phyloP scores from a whole-genome alignment of 2,329 filamentous ascomycete species.

The Xylaria arbuscula region DNA sequence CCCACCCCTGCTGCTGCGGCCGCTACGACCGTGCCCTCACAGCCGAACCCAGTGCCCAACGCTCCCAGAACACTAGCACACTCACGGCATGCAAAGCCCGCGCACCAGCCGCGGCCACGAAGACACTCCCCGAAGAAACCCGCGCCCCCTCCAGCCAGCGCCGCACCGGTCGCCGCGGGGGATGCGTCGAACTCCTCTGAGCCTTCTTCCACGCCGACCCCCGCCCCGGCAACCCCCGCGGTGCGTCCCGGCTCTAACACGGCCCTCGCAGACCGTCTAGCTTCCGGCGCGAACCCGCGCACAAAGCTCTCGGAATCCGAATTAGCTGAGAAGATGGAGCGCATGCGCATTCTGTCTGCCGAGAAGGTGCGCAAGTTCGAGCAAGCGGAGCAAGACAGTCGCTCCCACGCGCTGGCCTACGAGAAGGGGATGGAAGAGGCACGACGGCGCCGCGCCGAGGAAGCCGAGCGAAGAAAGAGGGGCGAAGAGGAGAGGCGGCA shows the following conservation, averaged over 20 bases:
- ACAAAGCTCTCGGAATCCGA: conserved; percentile 70
- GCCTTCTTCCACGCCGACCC: conserved; percentile 32
- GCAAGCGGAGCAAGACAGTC: conserved; percentile 67
- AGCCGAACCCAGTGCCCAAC: conserved; percentile 31
- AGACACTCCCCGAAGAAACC: conserved; percentile 42
- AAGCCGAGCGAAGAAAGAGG: conserved; percentile 62
- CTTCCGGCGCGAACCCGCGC: conserved; percentile 68
- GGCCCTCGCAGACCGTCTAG: conserved; percentile 56
- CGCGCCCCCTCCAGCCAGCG: conserved; percentile 18
- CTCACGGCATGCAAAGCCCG: conserved; percentile 50
- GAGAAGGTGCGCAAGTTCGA: conserved; percentile 70
- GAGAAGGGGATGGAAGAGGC: conserved; percentile 68
- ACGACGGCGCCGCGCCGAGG: conserved; percentile 62
- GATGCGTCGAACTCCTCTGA: conserved; percentile 22
- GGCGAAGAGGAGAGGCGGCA: conserved; percentile 63
- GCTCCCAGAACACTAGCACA: conserved; percentile 48
- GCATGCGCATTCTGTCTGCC: conserved; percentile 68
- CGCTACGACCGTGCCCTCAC: conserved; percentile 27
- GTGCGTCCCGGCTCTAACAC: conserved; percentile 50
- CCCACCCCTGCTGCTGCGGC: conserved; percentile 23
- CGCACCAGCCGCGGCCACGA: conserved; percentile 41
- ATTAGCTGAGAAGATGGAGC: conserved; percentile 68
- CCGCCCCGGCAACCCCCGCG: conserved; percentile 37
- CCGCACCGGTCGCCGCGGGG: conserved; percentile 20
- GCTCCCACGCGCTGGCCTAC: conserved; percentile 64